These are phyloP conservation scores for Suillus occidentalis DNA, from an alignment of 768 basidiomycete species.

Conservation along the genomic window DNA sequence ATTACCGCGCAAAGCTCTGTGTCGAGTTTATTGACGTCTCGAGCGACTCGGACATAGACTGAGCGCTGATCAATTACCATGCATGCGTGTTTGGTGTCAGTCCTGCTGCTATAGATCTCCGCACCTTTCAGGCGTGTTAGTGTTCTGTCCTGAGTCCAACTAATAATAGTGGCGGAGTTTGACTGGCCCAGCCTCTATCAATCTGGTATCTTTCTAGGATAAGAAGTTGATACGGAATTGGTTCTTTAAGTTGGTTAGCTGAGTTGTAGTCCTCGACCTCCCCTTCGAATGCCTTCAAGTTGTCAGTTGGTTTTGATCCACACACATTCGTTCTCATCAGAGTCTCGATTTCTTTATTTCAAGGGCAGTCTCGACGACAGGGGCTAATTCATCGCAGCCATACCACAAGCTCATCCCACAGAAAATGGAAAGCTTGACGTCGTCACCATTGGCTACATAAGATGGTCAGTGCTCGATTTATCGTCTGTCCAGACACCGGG, in stretches of 20 bases:
- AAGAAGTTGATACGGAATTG: too few species aligned
- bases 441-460: too few species aligned
- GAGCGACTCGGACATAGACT: not conserved
- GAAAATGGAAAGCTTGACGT: too few species aligned
- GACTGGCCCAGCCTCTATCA: not conserved
- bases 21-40: too few species aligned
- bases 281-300: too few species aligned
- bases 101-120: not conserved
- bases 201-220: too few species aligned
- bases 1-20: too few species aligned
- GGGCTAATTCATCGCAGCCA: not conserved
- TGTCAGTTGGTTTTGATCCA: not conserved
- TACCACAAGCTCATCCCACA: too few species aligned
- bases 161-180: not conserved
- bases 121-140: not conserved
- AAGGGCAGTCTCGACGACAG: not conserved
- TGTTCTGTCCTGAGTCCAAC: not conserved
- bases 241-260: too few species aligned
- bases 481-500: too few species aligned
- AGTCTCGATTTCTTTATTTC: not conserved
- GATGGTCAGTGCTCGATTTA: too few species aligned
- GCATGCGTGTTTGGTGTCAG: not conserved
- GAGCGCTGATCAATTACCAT: not conserved
- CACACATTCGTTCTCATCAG: not conserved
- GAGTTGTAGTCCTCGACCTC: too few species aligned